Percentiles rank a stretch among this genome's conserved stretches.
Conservation (phyloP, 225 moss, liverwort and hornwort species). For the Rhytidiadelphus loreus region DNA sequence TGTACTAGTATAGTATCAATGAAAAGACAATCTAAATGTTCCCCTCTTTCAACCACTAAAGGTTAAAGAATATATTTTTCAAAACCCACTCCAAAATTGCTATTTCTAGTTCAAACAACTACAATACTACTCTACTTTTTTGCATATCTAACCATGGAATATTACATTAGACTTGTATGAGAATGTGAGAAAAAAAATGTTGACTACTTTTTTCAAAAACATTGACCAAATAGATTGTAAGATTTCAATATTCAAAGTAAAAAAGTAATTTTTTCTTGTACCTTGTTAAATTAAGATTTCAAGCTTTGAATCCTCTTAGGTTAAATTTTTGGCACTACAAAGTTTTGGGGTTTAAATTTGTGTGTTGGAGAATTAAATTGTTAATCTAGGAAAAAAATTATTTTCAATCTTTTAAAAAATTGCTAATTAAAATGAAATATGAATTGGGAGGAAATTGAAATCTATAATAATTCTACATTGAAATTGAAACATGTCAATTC, state of each 20-base stretch:
- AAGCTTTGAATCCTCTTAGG: background rate
- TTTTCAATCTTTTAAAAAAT: background rate
- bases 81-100: background rate
- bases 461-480: background rate
- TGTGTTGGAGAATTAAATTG: fast-evolving
- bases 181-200: background rate
- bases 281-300: background rate
- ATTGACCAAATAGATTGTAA: background rate
- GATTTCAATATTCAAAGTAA: background rate
- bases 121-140: background rate
- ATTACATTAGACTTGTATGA: background rate
- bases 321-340: background rate
- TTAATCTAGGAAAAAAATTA: background rate
- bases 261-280: background rate
- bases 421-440: background rate
- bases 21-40: background rate
- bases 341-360: background rate
- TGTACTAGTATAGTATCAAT: background rate
- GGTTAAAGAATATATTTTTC: background rate
- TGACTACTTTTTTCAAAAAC: background rate
- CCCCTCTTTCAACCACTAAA: too few species aligned
- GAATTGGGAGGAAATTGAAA: background rate
- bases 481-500: background rate
- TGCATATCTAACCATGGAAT: too few species aligned
- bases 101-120: background rate